These are phyloP conservation scores for Coccinonectria pachysandricola DNA, from an alignment of 2,329 filamentous ascomycete species.

Conservation along the genomic window DNA sequence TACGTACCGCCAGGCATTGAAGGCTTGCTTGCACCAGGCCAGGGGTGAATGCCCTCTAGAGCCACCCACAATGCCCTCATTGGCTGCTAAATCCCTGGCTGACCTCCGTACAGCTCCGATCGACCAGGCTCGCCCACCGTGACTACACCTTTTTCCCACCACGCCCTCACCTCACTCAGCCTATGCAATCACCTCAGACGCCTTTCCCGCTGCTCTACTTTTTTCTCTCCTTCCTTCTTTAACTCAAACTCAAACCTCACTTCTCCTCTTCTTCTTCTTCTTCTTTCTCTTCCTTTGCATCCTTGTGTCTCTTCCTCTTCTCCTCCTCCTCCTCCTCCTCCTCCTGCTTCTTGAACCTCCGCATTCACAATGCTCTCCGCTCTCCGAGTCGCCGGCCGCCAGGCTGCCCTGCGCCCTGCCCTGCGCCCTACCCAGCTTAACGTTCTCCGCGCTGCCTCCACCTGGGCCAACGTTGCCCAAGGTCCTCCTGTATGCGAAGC, in stretches of 20 bases:
- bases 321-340: slow-evolving; percentile 2
- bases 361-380: slow-evolving; percentile 43
- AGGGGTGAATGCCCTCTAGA: no score
- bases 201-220: slow-evolving; percentile 1
- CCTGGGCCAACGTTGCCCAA: slow-evolving; percentile 85
- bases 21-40: no score
- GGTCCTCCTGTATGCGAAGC: slow-evolving; percentile 78
- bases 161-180: slow-evolving; percentile 10
- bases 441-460: slow-evolving; percentile 54
- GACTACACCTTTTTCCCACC: slow-evolving; percentile 10
- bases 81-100: slow-evolving; percentile 9
- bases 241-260: slow-evolving; percentile 1
- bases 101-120: slow-evolving; percentile 17
- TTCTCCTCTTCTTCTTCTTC: slow-evolving; percentile 6
- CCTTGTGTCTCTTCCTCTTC: slow-evolving; percentile 5
- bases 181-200: slow-evolving; percentile 14
- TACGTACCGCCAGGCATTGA: no score
- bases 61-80: slow-evolving; percentile 6
- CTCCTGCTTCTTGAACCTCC: slow-evolving; percentile 1
- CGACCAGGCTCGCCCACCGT: slow-evolving; percentile 9
- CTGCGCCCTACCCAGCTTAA: slow-evolving; percentile 30
- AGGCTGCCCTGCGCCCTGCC: slow-evolving; percentile 32
- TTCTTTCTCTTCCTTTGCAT: slow-evolving; percentile 4
- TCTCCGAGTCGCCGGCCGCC: slow-evolving; percentile 42
- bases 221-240: slow-evolving; percentile 2